A percentile compares a stretch with the other conserved stretches of the same genome.
phyloP scores from a whole-genome alignment of 2,329 filamentous ascomycete genomes.

The Ophiostoma angusticollis region DNA sequence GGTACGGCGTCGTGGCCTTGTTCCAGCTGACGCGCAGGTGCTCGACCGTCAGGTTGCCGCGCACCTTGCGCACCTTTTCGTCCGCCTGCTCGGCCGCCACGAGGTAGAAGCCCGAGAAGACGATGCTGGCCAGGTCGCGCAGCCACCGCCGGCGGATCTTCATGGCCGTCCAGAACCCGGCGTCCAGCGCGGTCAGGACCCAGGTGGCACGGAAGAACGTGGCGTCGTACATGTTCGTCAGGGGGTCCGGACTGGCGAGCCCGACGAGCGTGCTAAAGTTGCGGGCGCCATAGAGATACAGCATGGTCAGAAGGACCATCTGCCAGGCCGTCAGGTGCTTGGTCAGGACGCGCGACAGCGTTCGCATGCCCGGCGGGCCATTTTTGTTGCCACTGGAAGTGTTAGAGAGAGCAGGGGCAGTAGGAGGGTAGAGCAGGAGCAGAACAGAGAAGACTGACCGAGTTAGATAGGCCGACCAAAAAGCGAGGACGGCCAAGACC shows the following conservation, averaged over 20 bases:
- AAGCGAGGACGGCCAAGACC: constrained; percentile 77
- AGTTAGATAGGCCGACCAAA: constrained; percentile 79
- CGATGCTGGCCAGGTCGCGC: constrained; percentile 66
- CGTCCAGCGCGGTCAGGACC: constrained; percentile 87
- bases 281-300: constrained; percentile 80
- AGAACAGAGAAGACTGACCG: constrained; percentile 36
- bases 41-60: constrained; percentile 76
- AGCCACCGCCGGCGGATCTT: constrained; percentile 67
- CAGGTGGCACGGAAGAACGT: constrained; percentile 94
- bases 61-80: constrained; percentile 87
- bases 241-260: constrained; percentile 81
- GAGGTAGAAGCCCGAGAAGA: constrained; percentile 84
- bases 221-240: constrained; percentile 85
- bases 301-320: constrained; percentile 70
- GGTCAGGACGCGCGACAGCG: constrained; percentile 58
- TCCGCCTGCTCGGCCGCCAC: constrained; percentile 88
- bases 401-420: constrained; percentile 13
- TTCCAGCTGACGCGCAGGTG: constrained; percentile 92
- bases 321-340: constrained; percentile 76
- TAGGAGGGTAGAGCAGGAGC: too few species aligned
- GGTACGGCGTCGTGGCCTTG: constrained; percentile 79
- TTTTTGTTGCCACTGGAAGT: constrained; percentile 61
- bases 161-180: constrained; percentile 98
- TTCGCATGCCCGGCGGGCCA: constrained; percentile 66
- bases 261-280: constrained; percentile 91